phyloP scores from a whole-genome alignment of 2,329 filamentous ascomycete species.

The Calonectria crousiana region DNA sequence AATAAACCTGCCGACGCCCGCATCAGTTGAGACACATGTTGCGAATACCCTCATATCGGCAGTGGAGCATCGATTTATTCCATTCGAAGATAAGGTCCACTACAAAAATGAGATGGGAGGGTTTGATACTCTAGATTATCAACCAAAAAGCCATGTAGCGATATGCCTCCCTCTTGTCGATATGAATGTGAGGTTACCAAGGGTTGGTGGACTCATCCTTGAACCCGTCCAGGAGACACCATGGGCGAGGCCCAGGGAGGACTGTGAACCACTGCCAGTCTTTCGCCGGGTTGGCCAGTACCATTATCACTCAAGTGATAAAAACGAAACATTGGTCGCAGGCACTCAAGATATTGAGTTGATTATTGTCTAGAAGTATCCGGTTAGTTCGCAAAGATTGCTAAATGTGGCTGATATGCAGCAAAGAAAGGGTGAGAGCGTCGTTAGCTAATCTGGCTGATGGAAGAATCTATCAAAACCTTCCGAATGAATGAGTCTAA shows the following conservation, averaged over 20 bases:
- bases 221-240: not conserved
- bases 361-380: not conserved
- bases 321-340: not conserved
- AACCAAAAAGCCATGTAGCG: not conserved
- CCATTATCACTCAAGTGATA: not conserved
- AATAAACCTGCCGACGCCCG: not conserved
- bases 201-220: not conserved
- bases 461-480: too few relatives aligned
- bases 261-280: not conserved
- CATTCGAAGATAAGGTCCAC: not conserved
- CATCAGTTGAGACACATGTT: not conserved
- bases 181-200: not conserved
- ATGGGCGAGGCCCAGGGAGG: not conserved
- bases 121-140: not conserved
- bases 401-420: not conserved
- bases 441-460: too few relatives aligned
- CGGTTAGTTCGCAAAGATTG: not conserved
- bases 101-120: not conserved
- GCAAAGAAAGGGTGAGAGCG: too few relatives aligned
- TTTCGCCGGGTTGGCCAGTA: not conserved
- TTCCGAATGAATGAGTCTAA: too few relatives aligned
- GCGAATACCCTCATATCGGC: not conserved
- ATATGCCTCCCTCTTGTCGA: not conserved
- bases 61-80: not conserved
- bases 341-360: not conserved